These are phyloP conservation scores for Rossbeevera mucosa DNA, from an alignment of 768 basidiomycete species.

Conservation along the genomic window DNA sequence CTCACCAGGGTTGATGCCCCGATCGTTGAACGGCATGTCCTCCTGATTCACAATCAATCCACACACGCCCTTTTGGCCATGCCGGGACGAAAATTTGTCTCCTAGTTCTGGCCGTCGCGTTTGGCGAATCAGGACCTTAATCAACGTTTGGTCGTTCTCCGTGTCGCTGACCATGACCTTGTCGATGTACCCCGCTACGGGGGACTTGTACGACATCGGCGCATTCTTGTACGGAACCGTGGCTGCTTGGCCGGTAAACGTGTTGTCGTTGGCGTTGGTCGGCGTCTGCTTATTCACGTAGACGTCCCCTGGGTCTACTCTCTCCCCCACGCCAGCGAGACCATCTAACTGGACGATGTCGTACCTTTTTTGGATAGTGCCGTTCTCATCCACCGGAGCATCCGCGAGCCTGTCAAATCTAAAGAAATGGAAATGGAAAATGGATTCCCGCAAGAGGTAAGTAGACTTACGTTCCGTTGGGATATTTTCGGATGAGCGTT, in stretches of 20 bases:
- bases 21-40: constrained; percentile 99
- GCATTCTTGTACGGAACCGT: constrained; percentile 87
- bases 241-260: constrained; percentile 78
- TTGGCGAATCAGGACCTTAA: constrained; percentile 97
- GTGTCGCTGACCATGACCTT: constrained; percentile 97
- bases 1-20: constrained; percentile 85
- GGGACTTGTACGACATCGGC: constrained; percentile 90
- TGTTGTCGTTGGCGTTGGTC: constrained; percentile 88
- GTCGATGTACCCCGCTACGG: constrained; percentile 91
- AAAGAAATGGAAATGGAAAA: constrained; percentile 1
- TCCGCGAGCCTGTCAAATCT: constrained; percentile 94
- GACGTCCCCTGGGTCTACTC: constrained; percentile 87
- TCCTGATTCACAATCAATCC: constrained; percentile 98
- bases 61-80: constrained; percentile 99
- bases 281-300: constrained; percentile 98
- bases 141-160: constrained; percentile 91
- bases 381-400: constrained; percentile 81
- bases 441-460: constrained; percentile 10
- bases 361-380: constrained; percentile 76
- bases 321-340: constrained; percentile 90
- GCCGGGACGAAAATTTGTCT: constrained; percentile 97
- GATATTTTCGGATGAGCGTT: constrained; percentile 91
- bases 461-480: constrained; percentile 88
- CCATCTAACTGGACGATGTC: constrained; percentile 91
- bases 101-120: constrained; percentile 95